Evolutionary conservation across 257 asterid genomes (phyloP), one percentile per base, ranked within the genome.

Genomic region (Gynochthodes officinalis): DNA sequence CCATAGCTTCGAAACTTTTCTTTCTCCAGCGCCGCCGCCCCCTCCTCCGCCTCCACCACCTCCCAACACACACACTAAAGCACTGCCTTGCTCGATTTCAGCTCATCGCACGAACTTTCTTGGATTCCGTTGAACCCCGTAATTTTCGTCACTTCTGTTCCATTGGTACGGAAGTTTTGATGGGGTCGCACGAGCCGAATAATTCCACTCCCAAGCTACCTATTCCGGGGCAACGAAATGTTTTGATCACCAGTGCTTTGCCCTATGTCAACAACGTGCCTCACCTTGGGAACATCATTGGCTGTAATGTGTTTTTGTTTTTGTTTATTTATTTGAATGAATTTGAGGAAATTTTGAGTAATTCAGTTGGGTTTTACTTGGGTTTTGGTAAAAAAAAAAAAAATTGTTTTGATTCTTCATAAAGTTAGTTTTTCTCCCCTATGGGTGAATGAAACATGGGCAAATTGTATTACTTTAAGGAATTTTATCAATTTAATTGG

Each of bases 191-290:
- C 0, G 46, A 50, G 14, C 43, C 25, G 50, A 55, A 15, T 13
- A 59, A 65, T 39, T 71, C 82, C 23, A 63, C 77, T 39, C 73
- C 81, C 13, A 91, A 89, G 84, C 82, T 91, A 0, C 99, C 99
- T 53, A 72, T 94, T 65, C 82, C 85, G 0, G 99, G 96, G 63
- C 86, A 87, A 82, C 78, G 98, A 63, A 94, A 94, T 72, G 75
- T 94, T 70, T 86, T 94, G 70, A 89, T 94, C 78, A 94, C 98
- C 33, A 91, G 97, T 68, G 99, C 99, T 32, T 76, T 94, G 83
- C 98, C 98, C 5, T 94, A 94, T 50, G 97, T 94, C 73, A 94
- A 94, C 67, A 94, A 94, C 82, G 95, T 94, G n/a, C 99, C 99
- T 19, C 98, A 94, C 75, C 98, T 91, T 69, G 99, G 99, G 75